phyloP scores from a whole-genome alignment of 2,329 filamentous ascomycete species.

The Penicillium oxalicum region DNA sequence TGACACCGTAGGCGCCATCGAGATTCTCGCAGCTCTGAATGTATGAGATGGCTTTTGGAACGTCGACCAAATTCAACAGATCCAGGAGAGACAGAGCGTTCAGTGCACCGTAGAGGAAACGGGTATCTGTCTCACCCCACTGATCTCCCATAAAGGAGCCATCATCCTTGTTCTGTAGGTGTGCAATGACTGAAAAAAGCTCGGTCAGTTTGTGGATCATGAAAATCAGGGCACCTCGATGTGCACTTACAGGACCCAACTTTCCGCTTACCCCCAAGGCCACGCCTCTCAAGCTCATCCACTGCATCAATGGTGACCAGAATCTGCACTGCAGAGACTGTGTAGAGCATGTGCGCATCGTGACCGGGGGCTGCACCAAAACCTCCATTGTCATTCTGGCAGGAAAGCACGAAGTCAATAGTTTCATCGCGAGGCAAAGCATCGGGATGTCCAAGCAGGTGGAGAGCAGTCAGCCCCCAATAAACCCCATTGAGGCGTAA shows the following conservation, averaged over 20 bases:
- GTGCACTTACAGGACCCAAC: constrained; percentile 68
- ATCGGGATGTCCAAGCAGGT: constrained; percentile 74
- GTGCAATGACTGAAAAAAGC: constrained; percentile 60
- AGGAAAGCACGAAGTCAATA: constrained; percentile 92
- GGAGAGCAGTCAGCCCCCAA: constrained; percentile 86
- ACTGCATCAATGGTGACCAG: constrained; percentile 80
- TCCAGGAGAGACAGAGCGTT: constrained; percentile 82
- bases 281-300: constrained; percentile 68
- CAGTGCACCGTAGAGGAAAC: constrained; percentile 85
- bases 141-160: constrained; percentile 91
- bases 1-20: constrained; percentile 87
- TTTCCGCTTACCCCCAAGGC: constrained; percentile 61
- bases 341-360: constrained; percentile 94
- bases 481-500: constrained; percentile 92
- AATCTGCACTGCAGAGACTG: constrained; percentile 90
- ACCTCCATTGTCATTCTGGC: constrained; percentile 79
- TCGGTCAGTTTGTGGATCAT: constrained; percentile 12
- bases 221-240: constrained; percentile 10
- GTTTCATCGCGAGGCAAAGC: constrained; percentile 74
- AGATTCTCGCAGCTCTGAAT: constrained; percentile 82
- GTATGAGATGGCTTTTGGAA: constrained; percentile 72
- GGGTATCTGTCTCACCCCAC: constrained; percentile 93
- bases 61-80: constrained; percentile 66
- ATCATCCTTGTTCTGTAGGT: constrained; percentile 69
- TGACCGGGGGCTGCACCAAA: constrained; percentile 93